A percentile compares a stretch with the other conserved stretches of the same genome.
Conservation (phyloP, 2,329 filamentous ascomycete genomes). For the Penicillium sp. region DNA sequence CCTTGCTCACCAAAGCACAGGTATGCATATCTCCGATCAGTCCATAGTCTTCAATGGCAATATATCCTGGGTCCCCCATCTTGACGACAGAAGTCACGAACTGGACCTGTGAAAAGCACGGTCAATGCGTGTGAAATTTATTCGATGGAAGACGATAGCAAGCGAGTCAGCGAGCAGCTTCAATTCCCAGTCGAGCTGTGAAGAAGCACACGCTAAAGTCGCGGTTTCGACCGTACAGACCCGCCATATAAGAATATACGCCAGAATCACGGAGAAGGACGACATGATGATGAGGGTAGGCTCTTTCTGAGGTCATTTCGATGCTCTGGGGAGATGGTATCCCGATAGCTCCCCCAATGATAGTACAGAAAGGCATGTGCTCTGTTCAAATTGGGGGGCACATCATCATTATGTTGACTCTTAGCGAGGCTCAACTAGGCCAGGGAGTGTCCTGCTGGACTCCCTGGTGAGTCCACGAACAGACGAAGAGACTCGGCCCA, state of each 20-base stretch:
- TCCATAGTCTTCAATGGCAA: constrained; percentile 69
- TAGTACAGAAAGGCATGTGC: background rate
- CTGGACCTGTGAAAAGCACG: background rate
- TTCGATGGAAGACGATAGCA: background rate
- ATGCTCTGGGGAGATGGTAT: constrained; percentile 7
- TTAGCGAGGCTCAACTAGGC: background rate
- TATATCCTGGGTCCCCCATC: constrained; percentile 22
- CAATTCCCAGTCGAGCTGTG: background rate
- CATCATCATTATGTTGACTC: constrained; percentile 13
- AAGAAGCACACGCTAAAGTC: background rate
- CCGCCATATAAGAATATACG: constrained; percentile 10
- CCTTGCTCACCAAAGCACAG: constrained; percentile 70
- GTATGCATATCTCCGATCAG: constrained; percentile 80
- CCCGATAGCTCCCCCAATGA: background rate
- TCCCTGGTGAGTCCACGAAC: background rate
- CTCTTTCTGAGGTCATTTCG: constrained; percentile 24
- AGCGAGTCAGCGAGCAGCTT: background rate
- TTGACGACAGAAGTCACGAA: background rate
- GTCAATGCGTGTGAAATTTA: background rate
- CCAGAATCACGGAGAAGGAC: constrained; percentile 14
- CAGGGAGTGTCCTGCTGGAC: background rate
- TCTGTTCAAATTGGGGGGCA: background rate
- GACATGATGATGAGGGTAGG: constrained; percentile 25
- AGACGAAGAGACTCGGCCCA: background rate
- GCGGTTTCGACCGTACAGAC: background rate